These are phyloP conservation scores for Mallotus repandus DNA, from an alignment of 441 rosid genomes.

Conservation along the genomic window DNA sequence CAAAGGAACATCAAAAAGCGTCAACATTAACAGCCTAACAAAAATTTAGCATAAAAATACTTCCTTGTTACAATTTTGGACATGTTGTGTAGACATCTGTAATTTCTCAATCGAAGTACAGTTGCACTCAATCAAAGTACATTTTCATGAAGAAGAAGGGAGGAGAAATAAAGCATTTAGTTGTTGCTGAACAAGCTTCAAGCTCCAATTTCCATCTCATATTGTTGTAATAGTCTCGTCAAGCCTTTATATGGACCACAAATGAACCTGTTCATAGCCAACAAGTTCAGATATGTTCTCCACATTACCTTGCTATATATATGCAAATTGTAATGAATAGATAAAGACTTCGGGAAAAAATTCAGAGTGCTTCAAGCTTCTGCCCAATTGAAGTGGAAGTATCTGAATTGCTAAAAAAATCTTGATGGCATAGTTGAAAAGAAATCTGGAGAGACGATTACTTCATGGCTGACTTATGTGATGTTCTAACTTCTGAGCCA, in stretches of 20 bases:
- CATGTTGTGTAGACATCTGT: background rate
- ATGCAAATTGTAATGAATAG: background rate
- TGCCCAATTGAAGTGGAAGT: background rate
- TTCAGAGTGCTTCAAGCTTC: background rate
- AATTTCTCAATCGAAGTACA: background rate
- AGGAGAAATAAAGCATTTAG: background rate
- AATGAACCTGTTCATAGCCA: conserved; percentile 51
- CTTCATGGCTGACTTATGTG: background rate
- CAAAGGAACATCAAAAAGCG: background rate
- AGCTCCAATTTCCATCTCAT: background rate
- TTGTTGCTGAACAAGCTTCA: conserved; percentile 6
- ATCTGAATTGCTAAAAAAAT: background rate
- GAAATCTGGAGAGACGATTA: background rate
- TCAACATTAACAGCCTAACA: background rate
- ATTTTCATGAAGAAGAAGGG: background rate
- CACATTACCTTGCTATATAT: background rate
- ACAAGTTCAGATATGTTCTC: background rate
- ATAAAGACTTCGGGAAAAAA: background rate
- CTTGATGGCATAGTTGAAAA: too few relatives aligned
- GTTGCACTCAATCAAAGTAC: background rate
- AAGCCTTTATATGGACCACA: conserved; percentile 68
- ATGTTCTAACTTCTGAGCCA: background rate
- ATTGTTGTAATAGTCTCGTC: conserved; percentile 21
- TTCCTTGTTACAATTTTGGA: background rate
- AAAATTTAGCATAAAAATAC: background rate